Conservation (phyloP, 768 basidiomycete species). For the Suillus lakei region DNA sequence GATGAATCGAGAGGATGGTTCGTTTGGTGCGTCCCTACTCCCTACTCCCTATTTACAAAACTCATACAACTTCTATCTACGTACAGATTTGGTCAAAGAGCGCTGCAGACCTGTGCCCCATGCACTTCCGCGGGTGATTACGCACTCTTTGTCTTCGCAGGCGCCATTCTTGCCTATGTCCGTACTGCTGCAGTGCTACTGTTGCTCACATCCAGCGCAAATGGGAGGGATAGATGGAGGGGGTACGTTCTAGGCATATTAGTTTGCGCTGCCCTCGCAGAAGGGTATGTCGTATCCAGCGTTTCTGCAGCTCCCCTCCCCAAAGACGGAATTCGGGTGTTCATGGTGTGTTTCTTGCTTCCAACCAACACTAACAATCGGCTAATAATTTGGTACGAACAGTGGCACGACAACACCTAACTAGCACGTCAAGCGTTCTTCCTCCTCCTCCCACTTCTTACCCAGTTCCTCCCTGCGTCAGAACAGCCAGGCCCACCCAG, state of each 20-base stretch:
- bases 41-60: too few species aligned
- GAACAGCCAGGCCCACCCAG: conserved; percentile 37
- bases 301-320: conserved; percentile 52
- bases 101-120: too few species aligned
- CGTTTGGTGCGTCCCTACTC: too few species aligned
- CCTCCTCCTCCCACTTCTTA: conserved; percentile 55
- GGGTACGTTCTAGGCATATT: conserved; percentile 54
- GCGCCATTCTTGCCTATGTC: too few species aligned
- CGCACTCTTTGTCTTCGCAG: too few species aligned
- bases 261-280: conserved; percentile 52
- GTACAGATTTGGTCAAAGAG: too few species aligned
- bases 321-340: conserved; percentile 39
- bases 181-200: conserved; percentile 55
- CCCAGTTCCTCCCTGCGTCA: conserved; percentile 47
- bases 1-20: too few species aligned
- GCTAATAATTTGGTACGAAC: background rate
- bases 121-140: too few species aligned
- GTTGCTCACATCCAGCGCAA: conserved; percentile 46
- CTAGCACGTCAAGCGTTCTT: conserved; percentile 59
- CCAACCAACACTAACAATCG: background rate
- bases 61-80: too few species aligned
- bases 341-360: conserved; percentile 40
- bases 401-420: conserved; percentile 73
- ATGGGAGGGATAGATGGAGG: conserved; percentile 48
- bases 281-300: conserved; percentile 58